Conservation (phyloP, 345 rosid genomes). For the Populus nigra region DNA sequence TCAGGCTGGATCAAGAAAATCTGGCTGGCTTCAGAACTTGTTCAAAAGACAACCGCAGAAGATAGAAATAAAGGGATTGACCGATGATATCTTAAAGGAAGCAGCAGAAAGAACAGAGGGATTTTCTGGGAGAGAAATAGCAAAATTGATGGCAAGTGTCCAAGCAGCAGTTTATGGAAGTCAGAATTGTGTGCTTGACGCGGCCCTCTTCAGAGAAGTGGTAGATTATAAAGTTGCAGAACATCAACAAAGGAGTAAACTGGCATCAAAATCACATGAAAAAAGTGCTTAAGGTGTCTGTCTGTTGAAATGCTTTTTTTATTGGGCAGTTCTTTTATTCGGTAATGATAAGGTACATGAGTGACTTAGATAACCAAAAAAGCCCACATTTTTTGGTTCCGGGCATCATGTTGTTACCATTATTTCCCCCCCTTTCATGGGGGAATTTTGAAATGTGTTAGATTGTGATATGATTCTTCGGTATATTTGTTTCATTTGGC, state of each 20-base stretch:
- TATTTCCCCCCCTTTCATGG: not conserved
- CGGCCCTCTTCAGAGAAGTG: slow-evolving; percentile 74
- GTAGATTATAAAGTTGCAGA: slow-evolving; percentile 93
- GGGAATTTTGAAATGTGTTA: slow-evolving; percentile 8
- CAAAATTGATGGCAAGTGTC: slow-evolving; percentile 85
- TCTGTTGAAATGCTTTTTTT: not conserved
- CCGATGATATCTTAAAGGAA: slow-evolving; percentile 70
- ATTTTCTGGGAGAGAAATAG: slow-evolving; percentile 89
- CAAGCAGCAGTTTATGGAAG: slow-evolving; percentile 97
- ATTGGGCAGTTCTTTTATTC: not conserved
- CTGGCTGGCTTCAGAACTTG: slow-evolving; percentile 49
- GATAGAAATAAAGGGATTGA: slow-evolving; percentile 77
- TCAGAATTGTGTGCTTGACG: slow-evolving; percentile 64
- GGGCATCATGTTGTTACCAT: slow-evolving; percentile 7
- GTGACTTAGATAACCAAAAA: not conserved
- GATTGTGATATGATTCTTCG: not conserved
- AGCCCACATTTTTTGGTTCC: not conserved
- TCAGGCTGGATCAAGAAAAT: slow-evolving; percentile 58
- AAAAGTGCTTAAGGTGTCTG: not conserved
- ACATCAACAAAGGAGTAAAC: slow-evolving; percentile 80
- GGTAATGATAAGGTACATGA: slow-evolving; percentile 1
- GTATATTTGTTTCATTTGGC: not conserved
- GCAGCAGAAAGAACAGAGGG: slow-evolving; percentile 84
- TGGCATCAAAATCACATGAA: slow-evolving; percentile 39
- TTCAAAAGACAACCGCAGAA: slow-evolving; percentile 55